Evolutionary conservation across 768 basidiomycete genomes (phyloP).

Genomic region (Gautieria morchelliformis): DNA sequence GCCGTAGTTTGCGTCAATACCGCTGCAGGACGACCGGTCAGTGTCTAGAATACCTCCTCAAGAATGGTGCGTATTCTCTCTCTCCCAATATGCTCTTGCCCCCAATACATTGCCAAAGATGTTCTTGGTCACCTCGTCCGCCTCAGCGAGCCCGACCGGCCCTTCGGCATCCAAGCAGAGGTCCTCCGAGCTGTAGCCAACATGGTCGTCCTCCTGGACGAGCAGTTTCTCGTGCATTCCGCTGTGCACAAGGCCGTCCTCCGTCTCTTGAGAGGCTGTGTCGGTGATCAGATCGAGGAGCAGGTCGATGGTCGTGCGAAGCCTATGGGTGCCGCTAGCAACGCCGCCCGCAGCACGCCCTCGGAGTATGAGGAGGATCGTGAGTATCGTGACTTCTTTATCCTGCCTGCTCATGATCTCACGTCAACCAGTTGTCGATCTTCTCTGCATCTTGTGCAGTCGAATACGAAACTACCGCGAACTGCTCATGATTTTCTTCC

Average conservation of each 20-base stretch:
- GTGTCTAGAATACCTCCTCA: conserved; percentile 85
- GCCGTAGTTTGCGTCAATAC: background rate
- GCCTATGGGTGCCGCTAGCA: conserved; percentile 79
- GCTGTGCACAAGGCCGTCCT: conserved; percentile 85
- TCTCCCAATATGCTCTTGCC: conserved; percentile 1
- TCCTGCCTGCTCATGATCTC: background rate
- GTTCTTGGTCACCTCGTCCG: conserved; percentile 76
- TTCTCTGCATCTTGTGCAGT: conserved; percentile 87
- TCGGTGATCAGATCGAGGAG: conserved; percentile 87
- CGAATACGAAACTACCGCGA: conserved; percentile 84
- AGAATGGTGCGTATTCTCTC: conserved; percentile 50
- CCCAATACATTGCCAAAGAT: conserved; percentile 34
- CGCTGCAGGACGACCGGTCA: conserved; percentile 68
- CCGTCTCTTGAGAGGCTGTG: conserved; percentile 74
- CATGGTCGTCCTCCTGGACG: conserved; percentile 85
- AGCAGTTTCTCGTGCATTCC: conserved; percentile 88
- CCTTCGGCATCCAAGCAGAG: conserved; percentile 84
- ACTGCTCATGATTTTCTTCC: conserved; percentile 94
- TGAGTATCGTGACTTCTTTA: conserved; percentile 29
- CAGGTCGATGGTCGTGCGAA: conserved; percentile 69
- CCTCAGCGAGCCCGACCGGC: conserved; percentile 77
- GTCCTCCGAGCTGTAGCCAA: conserved; percentile 81
- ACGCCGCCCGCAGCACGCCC: conserved; percentile 54
- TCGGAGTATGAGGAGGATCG: conserved; percentile 85
- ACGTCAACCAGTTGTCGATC: conserved; percentile 61